Evolutionary conservation across 306 rosid species (phyloP), one percentile per base, ranked within the genome.

Genomic region (Benincasa hispida): DNA sequence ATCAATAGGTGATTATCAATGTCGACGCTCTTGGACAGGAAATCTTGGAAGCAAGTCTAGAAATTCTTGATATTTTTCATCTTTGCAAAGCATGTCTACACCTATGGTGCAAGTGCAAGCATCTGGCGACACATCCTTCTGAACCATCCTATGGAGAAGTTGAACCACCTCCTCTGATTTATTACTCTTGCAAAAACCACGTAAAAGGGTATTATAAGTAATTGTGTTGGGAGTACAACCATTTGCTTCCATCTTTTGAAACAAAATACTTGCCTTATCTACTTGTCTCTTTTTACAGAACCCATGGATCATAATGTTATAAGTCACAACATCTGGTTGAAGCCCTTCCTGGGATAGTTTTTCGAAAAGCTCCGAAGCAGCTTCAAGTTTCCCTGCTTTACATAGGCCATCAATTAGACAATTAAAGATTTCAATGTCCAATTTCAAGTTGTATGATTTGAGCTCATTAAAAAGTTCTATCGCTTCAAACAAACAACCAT

Each of bases 101-200:
- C n/a, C n/a, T 35, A 83, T 66, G 77, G 85, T 48, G 61, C 56
- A 25, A 75, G 80, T 83, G 54, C 58, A 58, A 58, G 37, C 55
- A 69, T 88, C 83, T 19, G 87, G 86, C 34, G 73, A 77, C 78
- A 86, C n/a, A 28, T n/a, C n/a, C n/a, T n/a, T 77, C 84, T 75
- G 45, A 0, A 25, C 74, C 85, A 80, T 84, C 61, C 75, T 76
- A 63, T 82, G 86, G 58, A 88, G 85, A 87, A 83, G 84, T 80
- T 84, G 77, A 56, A 84, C 82, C 59, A 83, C 83, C 80, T 81
- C 84, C 80, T 81, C 50, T 15, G 53, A 72, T 78, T 81, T 73
- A 63, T 81, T 63, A 61, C 74, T 84, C 65, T 78, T 34, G 76
- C 21, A 53, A 66, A 87, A 84, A 83, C 85, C 83, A 67, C 45